Evolutionary conservation across 768 basidiomycete genomes (phyloP), one percentile per base, ranked within the genome.

Genomic region (Collybiopsis confluens): DNA sequence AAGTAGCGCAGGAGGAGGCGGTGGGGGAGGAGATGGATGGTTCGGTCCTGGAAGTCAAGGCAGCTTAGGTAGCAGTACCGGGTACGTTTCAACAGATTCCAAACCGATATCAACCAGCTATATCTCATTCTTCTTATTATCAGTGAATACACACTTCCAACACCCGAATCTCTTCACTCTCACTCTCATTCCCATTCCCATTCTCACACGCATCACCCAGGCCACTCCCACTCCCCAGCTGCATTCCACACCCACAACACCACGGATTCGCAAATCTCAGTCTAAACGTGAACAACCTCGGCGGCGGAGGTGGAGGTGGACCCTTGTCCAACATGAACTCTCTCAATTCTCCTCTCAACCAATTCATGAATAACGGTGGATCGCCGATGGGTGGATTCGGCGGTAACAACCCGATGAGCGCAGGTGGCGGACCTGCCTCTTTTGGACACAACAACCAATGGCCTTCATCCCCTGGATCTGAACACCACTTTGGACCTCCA

Each of bases 71-170:
- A 46, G n/a, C 18, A 46, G n/a, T 18, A 30, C 45, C 33, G 45
- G 45, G 45, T 46, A 2, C 28, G 45, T 33, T 27, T 21, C 23
- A n/a, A 37, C 30, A 9, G 23, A 20, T 13, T 28, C 21, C 8
- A 11, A 18, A 37, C 16, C 23, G n/a, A 6, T 42, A 6, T 42
- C 8, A n/a, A n/a, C n/a, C n/a, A n/a, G n/a, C n/a, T n/a, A n/a
- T n/a, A n/a, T 11, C 10, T 11, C 20, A 44, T 21, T 44, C 42
- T 44, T 21, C 23, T 21, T 11, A 44, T 44, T 11, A 21, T 10
- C 46, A 64, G 67, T 5, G 73, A 75, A 42, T 78, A 74, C 60
- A 76, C 70, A 0, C 72, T 75, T 38, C 74, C 70, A 27, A 80
- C 73, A 0, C 76, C 75, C 4, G 72, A 75, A 18, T 68, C 65